Evolutionary conservation across 2,329 filamentous ascomycete genomes (phyloP), one percentile per base, ranked within the genome.

Genomic region (Ophiosphaerella herpotricha): DNA sequence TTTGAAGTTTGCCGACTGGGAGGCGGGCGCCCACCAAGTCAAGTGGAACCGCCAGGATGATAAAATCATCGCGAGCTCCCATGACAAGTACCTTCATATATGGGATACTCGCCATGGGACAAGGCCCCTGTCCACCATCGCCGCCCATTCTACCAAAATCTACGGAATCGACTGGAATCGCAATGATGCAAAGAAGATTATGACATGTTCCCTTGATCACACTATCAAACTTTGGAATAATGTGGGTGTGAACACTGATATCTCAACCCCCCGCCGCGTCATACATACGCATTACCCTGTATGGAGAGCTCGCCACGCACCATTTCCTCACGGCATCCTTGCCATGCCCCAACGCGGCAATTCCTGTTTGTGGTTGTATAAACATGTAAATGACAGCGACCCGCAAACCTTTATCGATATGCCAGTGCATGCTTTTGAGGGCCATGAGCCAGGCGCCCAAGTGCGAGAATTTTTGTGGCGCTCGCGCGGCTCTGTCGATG

Each of bases 111-210:
- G 92, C 41, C 89, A 88, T 66, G 85, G 91, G 1, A 87, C 88
- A 3, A 81, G 85, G 50, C 91, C 92, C 5, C 75, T 97, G 37
- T 86, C 86, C 52, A 93, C 90, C 13, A 95, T 97, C 55, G 86
- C 87, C 66, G 93, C 92, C 0, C 92, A 97, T 65, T 85, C 84
- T 29, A 96, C 91, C 33, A 97, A 96, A 74, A 96, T 97, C 52
- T 97, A 97, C 68, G 93, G 93, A 24, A 80, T 97, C 31, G 93
- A 97, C 73, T 97, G 93, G 93, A 95, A 95, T 67, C 84, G 93
- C 43, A 88, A 87, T 11, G 81, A 86, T 40, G 75, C 85, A 1
- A 87, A 84, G 8, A 86, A 85, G 32, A 79, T 97, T 43, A 85
- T 91, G 5, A 97, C 92, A 2, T 97, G 92, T 72, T 96, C 92